A percentile compares a stretch with the other conserved stretches of the same genome.
Evolutionary conservation across 2,329 filamentous ascomycete genomes (phyloP).

Genomic region (Blastomyces silverae): DNA sequence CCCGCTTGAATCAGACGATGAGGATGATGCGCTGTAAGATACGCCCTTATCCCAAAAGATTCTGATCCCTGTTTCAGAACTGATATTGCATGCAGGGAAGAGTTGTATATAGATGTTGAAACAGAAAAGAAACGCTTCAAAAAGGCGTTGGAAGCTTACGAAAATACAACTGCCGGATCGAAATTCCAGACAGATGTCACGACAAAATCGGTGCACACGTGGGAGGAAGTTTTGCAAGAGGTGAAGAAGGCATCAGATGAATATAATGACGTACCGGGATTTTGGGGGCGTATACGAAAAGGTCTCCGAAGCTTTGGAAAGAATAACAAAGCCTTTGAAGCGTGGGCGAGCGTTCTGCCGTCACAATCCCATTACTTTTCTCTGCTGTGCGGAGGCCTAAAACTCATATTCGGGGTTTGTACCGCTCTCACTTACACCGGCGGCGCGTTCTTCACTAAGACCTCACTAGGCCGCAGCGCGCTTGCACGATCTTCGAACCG

Average conservation of each 20-base stretch:
- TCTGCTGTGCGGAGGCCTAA: slow-evolving; percentile 4
- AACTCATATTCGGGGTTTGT: slow-evolving; percentile 11
- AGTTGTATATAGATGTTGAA: slow-evolving; percentile 10
- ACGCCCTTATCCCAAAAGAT: neutral
- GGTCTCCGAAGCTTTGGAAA: slow-evolving; percentile 6
- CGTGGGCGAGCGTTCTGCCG: slow-evolving; percentile 5
- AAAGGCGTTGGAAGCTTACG: slow-evolving; percentile 8
- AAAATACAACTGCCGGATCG: slow-evolving; percentile 7
- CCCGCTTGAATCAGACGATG: slow-evolving; percentile 4
- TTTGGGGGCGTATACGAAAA: slow-evolving; percentile 9
- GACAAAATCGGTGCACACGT: slow-evolving; percentile 1
- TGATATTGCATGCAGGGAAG: slow-evolving; percentile 4
- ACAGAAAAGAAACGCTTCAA: slow-evolving; percentile 7
- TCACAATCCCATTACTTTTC: slow-evolving; percentile 10
- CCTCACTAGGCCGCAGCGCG: slow-evolving; percentile 4
- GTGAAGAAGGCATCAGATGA: slow-evolving; percentile 3
- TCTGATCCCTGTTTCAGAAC: neutral
- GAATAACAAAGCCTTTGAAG: slow-evolving; percentile 9
- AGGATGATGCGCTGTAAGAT: slow-evolving; percentile 6
- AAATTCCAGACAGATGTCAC: slow-evolving; percentile 11
- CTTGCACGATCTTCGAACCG: slow-evolving; percentile 9
- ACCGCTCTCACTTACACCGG: neutral
- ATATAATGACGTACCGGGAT: slow-evolving; percentile 3
- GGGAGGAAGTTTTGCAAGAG: slow-evolving; percentile 10
- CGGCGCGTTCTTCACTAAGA: neutral